phyloP scores from a whole-genome alignment of 2,329 filamentous ascomycete genomes.

The Trichoderma cornu-damae region DNA sequence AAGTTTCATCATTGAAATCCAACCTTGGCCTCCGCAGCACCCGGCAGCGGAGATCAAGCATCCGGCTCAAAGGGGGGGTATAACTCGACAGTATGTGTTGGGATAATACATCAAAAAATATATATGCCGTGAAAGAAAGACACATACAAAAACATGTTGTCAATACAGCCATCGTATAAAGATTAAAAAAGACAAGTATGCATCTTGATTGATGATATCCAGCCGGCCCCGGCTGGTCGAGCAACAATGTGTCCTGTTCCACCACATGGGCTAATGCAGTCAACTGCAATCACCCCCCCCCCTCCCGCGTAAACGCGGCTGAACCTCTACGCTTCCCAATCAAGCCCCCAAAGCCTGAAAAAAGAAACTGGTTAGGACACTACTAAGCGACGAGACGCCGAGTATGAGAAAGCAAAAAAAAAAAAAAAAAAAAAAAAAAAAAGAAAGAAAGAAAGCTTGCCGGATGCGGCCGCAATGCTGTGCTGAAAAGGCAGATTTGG shows the following conservation, averaged over 20 bases:
- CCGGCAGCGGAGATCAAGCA: neutral
- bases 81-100: neutral
- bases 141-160: neutral
- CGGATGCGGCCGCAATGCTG: neutral
- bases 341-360: neutral
- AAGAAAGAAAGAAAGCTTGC: neutral
- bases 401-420: no score
- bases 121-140: conserved; percentile 2
- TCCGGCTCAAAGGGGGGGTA: neutral
- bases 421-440: neutral
- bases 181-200: neutral
- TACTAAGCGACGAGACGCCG: neutral
- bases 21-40: neutral
- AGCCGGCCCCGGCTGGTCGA: conserved; percentile 4
- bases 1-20: neutral
- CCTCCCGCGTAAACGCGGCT: conserved; percentile 6
- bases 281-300: conserved; percentile 7
- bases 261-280: conserved; percentile 16
- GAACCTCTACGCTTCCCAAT: neutral
- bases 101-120: conserved; percentile 2
- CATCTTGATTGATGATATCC: conserved; percentile 8
- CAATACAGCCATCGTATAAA: neutral
- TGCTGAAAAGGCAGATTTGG: neutral
- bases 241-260: conserved; percentile 3
- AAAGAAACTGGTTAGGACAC: neutral